phyloP scores from a whole-genome alignment of 2,329 filamentous ascomycete species.

The Colletotrichum aenigma region DNA sequence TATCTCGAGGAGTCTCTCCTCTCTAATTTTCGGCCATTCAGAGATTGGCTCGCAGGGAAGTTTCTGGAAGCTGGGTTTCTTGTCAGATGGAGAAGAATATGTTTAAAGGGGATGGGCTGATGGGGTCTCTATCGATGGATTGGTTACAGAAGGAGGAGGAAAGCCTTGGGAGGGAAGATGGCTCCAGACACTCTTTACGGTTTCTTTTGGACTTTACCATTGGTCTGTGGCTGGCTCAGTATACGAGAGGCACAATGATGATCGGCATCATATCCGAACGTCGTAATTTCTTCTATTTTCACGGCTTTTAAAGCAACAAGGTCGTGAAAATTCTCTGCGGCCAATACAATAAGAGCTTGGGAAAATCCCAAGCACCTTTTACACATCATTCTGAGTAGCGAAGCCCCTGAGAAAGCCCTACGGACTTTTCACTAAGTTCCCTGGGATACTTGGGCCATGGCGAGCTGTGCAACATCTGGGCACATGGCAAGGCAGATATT shows the following conservation, averaged over 20 bases:
- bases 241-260: neutral
- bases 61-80: neutral
- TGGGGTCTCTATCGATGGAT: neutral
- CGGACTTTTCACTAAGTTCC: neutral
- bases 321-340: fast-evolving
- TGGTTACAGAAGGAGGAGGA: neutral
- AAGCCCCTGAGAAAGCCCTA: neutral
- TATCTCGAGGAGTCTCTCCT: neutral
- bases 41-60: neutral
- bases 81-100: neutral
- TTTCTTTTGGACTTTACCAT: neutral
- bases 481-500: neutral
- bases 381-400: neutral
- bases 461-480: neutral
- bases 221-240: neutral
- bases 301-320: neutral
- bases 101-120: neutral
- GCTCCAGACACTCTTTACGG: neutral
- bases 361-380: fast-evolving
- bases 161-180: neutral
- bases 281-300: neutral
- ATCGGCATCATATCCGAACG: neutral
- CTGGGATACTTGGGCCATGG: neutral
- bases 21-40: neutral
- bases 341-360: neutral